Percentiles rank a stretch among this genome's conserved stretches.
These are phyloP conservation scores for Phytophthora europaea DNA, from an alignment of 352 stramenopile species.

Conservation along the genomic window DNA sequence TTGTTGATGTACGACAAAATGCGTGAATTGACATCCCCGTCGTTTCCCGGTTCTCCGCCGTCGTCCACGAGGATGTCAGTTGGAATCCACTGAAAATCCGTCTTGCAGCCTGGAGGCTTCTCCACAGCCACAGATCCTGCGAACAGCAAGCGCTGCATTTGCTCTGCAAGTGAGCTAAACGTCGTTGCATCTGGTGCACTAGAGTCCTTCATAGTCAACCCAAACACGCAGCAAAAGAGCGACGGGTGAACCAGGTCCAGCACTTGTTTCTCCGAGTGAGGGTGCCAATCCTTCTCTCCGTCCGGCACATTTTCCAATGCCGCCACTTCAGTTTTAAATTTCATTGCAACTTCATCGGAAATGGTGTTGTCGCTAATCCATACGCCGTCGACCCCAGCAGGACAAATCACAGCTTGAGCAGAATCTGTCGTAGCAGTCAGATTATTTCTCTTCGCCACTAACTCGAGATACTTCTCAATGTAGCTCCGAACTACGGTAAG, in stretches of 20 bases:
- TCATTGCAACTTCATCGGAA: conserved; percentile 26
- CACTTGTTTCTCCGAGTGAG: conserved; percentile 55
- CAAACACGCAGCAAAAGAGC: conserved; percentile 64
- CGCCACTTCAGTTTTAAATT: conserved; percentile 39
- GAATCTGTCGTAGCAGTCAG: conserved; percentile 7
- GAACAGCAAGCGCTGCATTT: conserved; percentile 49
- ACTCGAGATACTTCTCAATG: conserved; percentile 14
- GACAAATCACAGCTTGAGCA: conserved; percentile 31
- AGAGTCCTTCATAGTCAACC: conserved; percentile 30
- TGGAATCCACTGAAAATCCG: conserved; percentile 57
- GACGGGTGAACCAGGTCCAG: conserved; percentile 72
- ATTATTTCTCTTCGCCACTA: conserved; percentile 14
- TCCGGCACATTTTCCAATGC: conserved; percentile 51
- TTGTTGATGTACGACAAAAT: conserved; percentile 69
- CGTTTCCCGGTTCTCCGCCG: not conserved
- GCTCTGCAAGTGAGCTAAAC: conserved; percentile 19
- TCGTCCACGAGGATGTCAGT: conserved; percentile 38
- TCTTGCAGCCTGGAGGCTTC: conserved; percentile 14
- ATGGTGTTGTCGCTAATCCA: conserved; percentile 51
- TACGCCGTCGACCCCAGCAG: conserved; percentile 40
- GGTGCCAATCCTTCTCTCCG: conserved; percentile 67
- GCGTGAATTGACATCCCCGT: not conserved
- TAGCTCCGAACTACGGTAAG: conserved; percentile 10
- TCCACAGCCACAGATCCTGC: conserved; percentile 12
- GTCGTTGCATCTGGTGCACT: not conserved